These are phyloP conservation scores for Podospora pseudoanserina DNA, from an alignment of 495 filamentous ascomycete species.

Conservation along the genomic window DNA sequence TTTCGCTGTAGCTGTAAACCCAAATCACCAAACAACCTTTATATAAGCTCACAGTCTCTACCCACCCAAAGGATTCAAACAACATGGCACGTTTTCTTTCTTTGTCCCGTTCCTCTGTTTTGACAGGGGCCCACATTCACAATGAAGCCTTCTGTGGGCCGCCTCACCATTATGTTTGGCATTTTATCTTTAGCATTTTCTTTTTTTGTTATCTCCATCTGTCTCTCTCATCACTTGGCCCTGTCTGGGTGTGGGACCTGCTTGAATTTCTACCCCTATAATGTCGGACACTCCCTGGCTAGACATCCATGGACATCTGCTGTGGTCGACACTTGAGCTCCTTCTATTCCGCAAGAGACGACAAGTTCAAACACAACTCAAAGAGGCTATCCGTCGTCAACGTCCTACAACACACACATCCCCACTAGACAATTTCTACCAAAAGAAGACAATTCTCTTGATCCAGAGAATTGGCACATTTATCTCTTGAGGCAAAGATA, in stretches of 20 bases:
- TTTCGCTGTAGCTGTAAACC: no score
- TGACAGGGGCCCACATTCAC: not conserved
- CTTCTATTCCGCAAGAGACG: not conserved
- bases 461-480: not conserved
- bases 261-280: not conserved
- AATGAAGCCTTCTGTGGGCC: not conserved
- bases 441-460: not conserved
- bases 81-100: not conserved
- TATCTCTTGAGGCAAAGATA: not conserved
- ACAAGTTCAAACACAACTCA: not conserved
- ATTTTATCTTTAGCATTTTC: not conserved
- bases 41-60: not conserved
- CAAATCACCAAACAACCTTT: not conserved
- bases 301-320: not conserved
- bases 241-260: not conserved
- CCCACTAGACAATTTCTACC: not conserved
- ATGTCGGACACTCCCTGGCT: not conserved
- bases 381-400: not conserved
- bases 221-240: no score
- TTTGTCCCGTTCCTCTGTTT: not conserved
- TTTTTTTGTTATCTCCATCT: no score
- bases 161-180: not conserved
- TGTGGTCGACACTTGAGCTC: not conserved
- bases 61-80: not conserved
- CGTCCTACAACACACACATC: not conserved